A percentile compares a stretch with the other conserved stretches of the same genome.
These are phyloP conservation scores for Syzygium syzygioides DNA, from an alignment of 441 rosid genomes.

Conservation along the genomic window DNA sequence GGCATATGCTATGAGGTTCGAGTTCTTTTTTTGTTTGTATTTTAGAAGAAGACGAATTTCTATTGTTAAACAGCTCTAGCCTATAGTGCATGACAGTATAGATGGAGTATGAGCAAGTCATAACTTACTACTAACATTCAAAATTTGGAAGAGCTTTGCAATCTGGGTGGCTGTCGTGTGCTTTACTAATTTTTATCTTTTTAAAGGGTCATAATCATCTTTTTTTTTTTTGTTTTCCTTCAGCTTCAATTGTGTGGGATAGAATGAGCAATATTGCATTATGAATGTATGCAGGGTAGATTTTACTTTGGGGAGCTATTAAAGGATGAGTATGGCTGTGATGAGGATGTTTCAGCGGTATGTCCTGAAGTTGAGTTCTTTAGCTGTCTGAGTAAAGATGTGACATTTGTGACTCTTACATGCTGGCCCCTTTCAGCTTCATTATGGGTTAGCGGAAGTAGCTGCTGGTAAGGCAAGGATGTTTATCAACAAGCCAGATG, in stretches of 20 bases:
- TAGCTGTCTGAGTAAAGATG: not conserved
- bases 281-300: constrained; percentile 59
- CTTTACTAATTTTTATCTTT: not conserved
- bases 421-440: constrained; percentile 44
- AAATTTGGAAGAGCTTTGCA: not conserved
- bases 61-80: not conserved
- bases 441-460: constrained; percentile 87
- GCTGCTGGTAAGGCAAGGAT: constrained; percentile 97
- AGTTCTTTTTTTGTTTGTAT: not conserved
- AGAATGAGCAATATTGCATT: constrained; percentile 2
- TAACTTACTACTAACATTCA: not conserved
- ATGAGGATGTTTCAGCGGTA: constrained; percentile 69
- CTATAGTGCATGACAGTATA: not conserved
- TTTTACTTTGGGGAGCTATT: constrained; percentile 82
- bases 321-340: constrained; percentile 59
- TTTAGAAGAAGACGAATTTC: not conserved
- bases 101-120: not conserved
- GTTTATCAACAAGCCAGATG: constrained; percentile 90
- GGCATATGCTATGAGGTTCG: not conserved
- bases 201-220: not conserved
- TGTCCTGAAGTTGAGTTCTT: constrained; percentile 1
- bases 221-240: not conserved
- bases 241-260: not conserved
- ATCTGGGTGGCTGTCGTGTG: not conserved
- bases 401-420: constrained; percentile 1